These are phyloP conservation scores for Mucor racemosus DNA, from an alignment of 371 early-diverging fungal species.

Conservation along the genomic window DNA sequence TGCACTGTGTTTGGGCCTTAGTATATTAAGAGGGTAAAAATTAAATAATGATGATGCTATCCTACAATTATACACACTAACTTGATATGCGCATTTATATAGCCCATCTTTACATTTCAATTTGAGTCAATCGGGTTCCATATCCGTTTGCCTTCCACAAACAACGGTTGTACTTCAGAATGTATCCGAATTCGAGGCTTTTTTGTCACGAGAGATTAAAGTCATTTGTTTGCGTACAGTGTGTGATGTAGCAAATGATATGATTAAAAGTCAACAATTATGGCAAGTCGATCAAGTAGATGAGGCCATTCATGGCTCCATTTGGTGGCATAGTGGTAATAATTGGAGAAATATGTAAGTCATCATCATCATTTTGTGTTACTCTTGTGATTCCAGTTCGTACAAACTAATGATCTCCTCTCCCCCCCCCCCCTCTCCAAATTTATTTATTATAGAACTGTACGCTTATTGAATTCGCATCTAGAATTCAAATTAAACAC, in stretches of 20 bases:
- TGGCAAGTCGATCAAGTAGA: constrained; percentile 58
- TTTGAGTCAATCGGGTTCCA: constrained; percentile 42
- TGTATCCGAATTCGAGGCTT: constrained; percentile 47
- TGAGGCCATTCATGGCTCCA: constrained; percentile 47
- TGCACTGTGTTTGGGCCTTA: constrained; percentile 37
- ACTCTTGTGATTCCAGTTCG: not conserved
- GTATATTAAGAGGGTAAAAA: constrained; percentile 46
- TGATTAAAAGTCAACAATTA: constrained; percentile 40
- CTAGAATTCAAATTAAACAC: constrained; percentile 25
- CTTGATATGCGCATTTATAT: not conserved
- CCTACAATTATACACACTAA: not conserved
- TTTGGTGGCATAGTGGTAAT: constrained; percentile 31
- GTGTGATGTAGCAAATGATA: constrained; percentile 52
- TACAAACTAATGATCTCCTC: not conserved
- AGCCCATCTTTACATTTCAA: constrained; percentile 39
- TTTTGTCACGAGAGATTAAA: constrained; percentile 51
- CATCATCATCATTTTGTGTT: not conserved
- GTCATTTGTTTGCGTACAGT: constrained; percentile 46
- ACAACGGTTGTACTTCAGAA: constrained; percentile 46
- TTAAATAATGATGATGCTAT: constrained; percentile 3
- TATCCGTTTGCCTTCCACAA: constrained; percentile 48
- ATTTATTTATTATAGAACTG: constrained; percentile 18
- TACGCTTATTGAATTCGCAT: constrained; percentile 20
- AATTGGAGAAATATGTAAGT: constrained; percentile 49
- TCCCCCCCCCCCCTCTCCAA: not conserved